Evolutionary conservation across 2,329 filamentous ascomycete species (phyloP).

Genomic region (Fonsecaea nubica): DNA sequence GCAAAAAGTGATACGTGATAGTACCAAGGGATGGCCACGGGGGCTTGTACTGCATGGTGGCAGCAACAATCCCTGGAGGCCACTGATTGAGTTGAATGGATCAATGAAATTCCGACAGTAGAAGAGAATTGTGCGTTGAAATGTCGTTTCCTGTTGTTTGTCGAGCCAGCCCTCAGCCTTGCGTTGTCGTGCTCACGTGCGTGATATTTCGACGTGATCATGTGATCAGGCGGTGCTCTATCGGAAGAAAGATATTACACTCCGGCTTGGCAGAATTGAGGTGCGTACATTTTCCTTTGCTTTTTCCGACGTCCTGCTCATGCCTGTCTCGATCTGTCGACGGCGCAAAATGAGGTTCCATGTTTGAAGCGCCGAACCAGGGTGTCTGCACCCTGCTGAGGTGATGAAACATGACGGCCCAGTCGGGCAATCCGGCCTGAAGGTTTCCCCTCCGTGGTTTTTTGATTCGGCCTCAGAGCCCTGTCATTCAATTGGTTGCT

Average conservation of each 20-base stretch:
- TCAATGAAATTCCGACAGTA: conserved; percentile 1
- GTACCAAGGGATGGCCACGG: conserved; percentile 4
- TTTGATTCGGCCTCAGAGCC: conserved; percentile 4
- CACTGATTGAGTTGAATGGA: conserved; percentile 7
- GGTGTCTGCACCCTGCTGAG: conserved; percentile 6
- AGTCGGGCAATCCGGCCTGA: not conserved
- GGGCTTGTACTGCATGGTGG: not conserved
- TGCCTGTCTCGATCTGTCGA: too few species aligned
- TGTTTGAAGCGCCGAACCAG: conserved; percentile 8
- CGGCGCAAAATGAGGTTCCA: not conserved
- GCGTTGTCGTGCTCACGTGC: not conserved
- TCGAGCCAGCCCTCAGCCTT: not conserved
- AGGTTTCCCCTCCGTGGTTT: conserved; percentile 4
- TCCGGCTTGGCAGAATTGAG: not conserved
- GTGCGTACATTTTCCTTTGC: not conserved
- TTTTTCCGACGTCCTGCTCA: too few species aligned
- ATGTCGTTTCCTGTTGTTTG: not conserved
- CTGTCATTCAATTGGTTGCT: not conserved
- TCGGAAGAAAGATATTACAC: not conserved
- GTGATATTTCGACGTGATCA: not conserved
- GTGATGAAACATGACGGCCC: not conserved
- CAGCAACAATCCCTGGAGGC: not conserved
- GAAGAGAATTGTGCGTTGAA: not conserved
- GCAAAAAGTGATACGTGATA: conserved; percentile 22
- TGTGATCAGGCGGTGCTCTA: not conserved